These are phyloP conservation scores for Arachis stenosperma DNA, from an alignment of 306 rosid species.

Conservation along the genomic window DNA sequence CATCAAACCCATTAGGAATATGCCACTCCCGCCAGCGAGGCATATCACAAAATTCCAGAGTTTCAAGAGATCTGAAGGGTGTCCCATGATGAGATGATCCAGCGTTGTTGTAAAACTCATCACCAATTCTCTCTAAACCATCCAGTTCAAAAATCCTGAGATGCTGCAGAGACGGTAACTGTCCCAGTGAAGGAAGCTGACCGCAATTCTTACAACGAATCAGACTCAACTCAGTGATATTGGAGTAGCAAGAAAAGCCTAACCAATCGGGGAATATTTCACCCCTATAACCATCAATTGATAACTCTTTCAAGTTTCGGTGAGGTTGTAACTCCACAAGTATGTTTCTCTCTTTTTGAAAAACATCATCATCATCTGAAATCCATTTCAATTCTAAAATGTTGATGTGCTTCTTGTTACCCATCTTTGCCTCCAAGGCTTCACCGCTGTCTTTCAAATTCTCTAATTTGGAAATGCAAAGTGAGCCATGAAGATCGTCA, in stretches of 20 bases:
- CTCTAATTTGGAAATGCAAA: background rate
- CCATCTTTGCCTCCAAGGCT: background rate
- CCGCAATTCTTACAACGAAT: background rate
- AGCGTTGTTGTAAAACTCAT: background rate
- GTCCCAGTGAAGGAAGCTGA: background rate
- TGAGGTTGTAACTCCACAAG: background rate
- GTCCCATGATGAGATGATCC: background rate
- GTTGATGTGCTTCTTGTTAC: background rate
- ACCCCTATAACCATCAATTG: background rate
- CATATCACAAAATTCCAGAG: background rate
- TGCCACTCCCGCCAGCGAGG: background rate
- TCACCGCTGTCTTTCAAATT: background rate
- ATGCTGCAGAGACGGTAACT: background rate
- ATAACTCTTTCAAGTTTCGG: background rate
- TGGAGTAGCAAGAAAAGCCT: background rate
- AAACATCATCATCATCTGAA: background rate
- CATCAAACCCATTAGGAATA: background rate
- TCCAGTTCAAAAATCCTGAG: background rate
- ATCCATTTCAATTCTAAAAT: background rate
- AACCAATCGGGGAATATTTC: background rate
- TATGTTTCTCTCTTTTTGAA: background rate
- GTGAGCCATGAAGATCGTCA: background rate
- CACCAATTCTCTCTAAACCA: background rate
- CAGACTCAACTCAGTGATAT: background rate
- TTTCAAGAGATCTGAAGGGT: background rate